A percentile compares a stretch with the other conserved stretches of the same genome.
Conservation (phyloP, 2,329 filamentous ascomycete species). For the Neonectria hederae region DNA sequence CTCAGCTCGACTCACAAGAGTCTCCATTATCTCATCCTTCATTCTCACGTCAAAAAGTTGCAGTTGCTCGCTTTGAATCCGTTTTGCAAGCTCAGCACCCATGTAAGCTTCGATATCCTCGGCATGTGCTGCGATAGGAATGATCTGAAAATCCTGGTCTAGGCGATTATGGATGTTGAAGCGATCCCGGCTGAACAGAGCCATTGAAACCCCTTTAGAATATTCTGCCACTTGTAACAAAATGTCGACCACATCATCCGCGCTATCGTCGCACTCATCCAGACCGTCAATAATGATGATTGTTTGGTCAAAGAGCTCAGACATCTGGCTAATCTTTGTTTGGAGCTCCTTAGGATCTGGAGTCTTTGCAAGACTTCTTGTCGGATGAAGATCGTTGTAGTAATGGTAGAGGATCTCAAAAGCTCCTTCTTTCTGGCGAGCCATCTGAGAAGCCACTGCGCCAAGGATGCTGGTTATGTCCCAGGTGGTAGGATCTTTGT, state of each 20-base stretch:
- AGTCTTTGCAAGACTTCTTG: not conserved
- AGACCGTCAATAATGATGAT: conserved; percentile 19
- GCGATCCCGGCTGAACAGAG: conserved; percentile 24
- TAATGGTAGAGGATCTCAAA: conserved; percentile 1
- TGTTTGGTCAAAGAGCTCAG: not conserved
- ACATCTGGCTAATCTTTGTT: not conserved
- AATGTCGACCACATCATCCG: not conserved
- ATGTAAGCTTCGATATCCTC: conserved; percentile 27
- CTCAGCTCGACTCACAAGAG: conserved; percentile 9
- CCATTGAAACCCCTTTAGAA: not conserved
- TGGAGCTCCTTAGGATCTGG: not conserved
- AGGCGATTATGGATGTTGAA: conserved; percentile 4
- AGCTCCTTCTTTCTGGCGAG: conserved; percentile 6
- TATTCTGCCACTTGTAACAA: not conserved
- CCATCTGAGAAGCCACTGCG: conserved; percentile 4
- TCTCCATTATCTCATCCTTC: conserved; percentile 19
- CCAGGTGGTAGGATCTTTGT: not conserved
- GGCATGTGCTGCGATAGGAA: conserved; percentile 14
- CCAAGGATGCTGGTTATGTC: not conserved
- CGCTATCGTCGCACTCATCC: conserved; percentile 13
- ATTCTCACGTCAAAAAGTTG: not conserved
- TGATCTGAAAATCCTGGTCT: no score
- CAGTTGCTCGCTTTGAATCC: not conserved
- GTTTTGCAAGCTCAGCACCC: conserved; percentile 15
- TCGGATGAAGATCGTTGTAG: conserved; percentile 1